Base-by-base conservation (phyloP, 78 protist genomes). In the Isochrysis galbana region DNA sequence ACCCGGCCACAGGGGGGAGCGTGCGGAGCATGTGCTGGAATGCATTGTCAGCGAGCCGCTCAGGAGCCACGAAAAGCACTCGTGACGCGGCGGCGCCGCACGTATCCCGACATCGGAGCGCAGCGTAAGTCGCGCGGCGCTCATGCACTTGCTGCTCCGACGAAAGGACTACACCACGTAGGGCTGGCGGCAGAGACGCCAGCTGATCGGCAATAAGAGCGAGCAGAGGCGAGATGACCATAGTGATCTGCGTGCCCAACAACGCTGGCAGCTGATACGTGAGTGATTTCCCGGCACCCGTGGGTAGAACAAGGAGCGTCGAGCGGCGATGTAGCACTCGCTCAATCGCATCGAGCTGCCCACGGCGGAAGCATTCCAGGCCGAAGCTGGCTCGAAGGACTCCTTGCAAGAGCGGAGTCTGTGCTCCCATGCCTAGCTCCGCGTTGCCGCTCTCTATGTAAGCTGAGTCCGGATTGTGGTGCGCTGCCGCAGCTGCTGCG, bases 201-300 rank as follows among this genome's bases (percentile, higher is more conserved):
- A 96, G 11, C 77, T 97, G 98, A 61, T 97, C 98, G 0, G 86
- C 45, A 88, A 97, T 96, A 14, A 97, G 92, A 22, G 98, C 83
- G 42, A 96, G 77, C 36, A 97, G 86, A 4, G 98, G 98, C n/a
- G 97, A 93, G 47, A 97, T 80, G 36, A 97, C 97, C n/a, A 97
- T n/a, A 5, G 51, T 4, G 41, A 94, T 46, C 38, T 55, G 4
- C 7, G 45, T 36, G 1, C 80, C 2, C 39, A 92, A 5, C 29
- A 11, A 61, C 29, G 92, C 94, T 0, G 99, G 97, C 11, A 97
- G 91, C 93, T 98, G 98, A 90, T 96, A 98, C 19, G 67, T 92
- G 25, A 98, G 74, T 5, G 97, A 91, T 92, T 97, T 97, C 44
- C 98, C 98, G 7, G 70, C 86, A 55, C 98, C 98, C 47, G 97